Conservation (phyloP, 768 basidiomycete species). For the Kwoniella pini region DNA sequence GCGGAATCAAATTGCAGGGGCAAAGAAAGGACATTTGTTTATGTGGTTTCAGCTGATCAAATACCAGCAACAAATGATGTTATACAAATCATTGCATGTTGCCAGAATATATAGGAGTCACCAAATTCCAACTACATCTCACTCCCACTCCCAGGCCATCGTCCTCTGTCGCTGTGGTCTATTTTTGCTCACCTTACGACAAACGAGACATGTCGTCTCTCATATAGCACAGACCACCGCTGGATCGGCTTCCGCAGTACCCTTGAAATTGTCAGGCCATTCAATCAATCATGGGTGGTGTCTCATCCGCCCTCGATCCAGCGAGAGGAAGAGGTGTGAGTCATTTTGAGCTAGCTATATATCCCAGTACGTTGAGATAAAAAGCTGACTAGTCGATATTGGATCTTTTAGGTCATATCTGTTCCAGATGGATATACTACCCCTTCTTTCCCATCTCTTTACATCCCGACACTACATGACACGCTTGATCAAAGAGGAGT, state of each 20-base stretch:
- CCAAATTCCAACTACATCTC: no score
- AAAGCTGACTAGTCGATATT: background rate
- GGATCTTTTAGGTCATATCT: slow-evolving; percentile 7
- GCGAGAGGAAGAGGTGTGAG: slow-evolving; percentile 23
- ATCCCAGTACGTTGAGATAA: background rate
- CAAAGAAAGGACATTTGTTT: background rate
- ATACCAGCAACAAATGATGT: background rate
- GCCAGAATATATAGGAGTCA: no score
- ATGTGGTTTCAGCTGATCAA: slow-evolving; percentile 10
- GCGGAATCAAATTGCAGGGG: background rate
- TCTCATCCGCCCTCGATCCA: slow-evolving; percentile 34
- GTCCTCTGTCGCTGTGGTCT: no score
- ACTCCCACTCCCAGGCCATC: no score
- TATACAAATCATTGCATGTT: no score
- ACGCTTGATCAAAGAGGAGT: slow-evolving; percentile 31
- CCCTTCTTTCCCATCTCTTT: slow-evolving; percentile 43
- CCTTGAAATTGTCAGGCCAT: background rate
- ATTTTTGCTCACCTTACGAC: no score
- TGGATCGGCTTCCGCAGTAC: background rate
- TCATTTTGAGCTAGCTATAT: background rate
- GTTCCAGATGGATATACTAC: slow-evolving; percentile 39
- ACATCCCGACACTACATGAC: slow-evolving; percentile 29
- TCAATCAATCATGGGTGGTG: slow-evolving; percentile 27
- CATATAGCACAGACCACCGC: background rate
- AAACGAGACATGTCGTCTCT: no score